Evolutionary conservation across 2,329 filamentous ascomycete species (phyloP).

Genomic region (Colletotrichum liaoningense): DNA sequence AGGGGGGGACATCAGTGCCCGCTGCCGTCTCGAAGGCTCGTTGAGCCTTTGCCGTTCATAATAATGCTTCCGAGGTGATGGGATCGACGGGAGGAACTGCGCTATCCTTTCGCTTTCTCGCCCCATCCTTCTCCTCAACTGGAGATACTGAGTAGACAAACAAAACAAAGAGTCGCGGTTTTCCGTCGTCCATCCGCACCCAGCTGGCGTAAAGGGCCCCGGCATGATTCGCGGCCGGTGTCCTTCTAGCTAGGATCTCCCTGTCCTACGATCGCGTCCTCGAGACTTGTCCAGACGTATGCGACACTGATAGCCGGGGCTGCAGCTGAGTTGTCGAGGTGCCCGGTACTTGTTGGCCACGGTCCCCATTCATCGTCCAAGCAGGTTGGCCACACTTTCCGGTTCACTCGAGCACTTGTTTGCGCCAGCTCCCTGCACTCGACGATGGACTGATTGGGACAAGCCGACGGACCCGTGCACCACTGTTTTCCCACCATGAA

Average conservation of each 20-base stretch:
- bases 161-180: constrained; percentile 26
- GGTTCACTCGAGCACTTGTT: constrained; percentile 14
- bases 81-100: constrained; percentile 5
- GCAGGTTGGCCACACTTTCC: constrained; percentile 9
- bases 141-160: constrained; percentile 16
- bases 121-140: constrained; percentile 12
- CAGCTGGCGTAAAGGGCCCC: constrained; percentile 13
- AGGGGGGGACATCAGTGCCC: background rate
- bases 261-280: constrained; percentile 15
- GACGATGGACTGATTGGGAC: constrained; percentile 12
- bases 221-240: constrained; percentile 26
- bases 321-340: constrained; percentile 15
- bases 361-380: constrained; percentile 15
- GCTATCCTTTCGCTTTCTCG: background rate
- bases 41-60: background rate
- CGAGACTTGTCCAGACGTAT: constrained; percentile 26
- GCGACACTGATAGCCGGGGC: constrained; percentile 24
- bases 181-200: background rate
- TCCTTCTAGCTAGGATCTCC: constrained; percentile 20
- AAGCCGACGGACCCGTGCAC: constrained; percentile 10
- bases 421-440: constrained; percentile 10
- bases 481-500: background rate
- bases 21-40: background rate
- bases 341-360: constrained; percentile 11
- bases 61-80: background rate